Conservation (phyloP, 169 alveolate genomes). For the Plasmodium inui region DNA sequence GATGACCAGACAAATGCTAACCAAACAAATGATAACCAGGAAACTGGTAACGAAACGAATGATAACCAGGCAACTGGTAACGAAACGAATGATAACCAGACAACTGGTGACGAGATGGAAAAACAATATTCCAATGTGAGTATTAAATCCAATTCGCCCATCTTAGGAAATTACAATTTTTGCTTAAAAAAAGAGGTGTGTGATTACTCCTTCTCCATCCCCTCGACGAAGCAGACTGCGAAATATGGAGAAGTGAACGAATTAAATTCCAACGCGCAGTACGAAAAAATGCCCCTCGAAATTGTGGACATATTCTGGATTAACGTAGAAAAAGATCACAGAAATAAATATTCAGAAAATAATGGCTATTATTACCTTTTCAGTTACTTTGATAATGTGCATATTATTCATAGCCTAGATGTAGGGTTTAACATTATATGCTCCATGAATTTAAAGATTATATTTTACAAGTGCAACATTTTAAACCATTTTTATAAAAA, state of each 20-base stretch:
- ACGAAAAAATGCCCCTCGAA: constrained; percentile 24
- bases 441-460: constrained; percentile 44
- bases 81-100: background rate
- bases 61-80: background rate
- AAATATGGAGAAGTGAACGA: background rate
- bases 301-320: constrained; percentile 62
- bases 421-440: constrained; percentile 34
- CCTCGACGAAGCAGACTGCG: background rate
- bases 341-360: constrained; percentile 7
- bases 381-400: constrained; percentile 14
- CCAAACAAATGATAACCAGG: background rate
- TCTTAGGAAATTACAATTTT: background rate
- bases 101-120: background rate
- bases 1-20: background rate
- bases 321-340: constrained; percentile 33
- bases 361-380: background rate
- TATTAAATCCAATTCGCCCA: background rate
- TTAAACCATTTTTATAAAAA: constrained; percentile 52
- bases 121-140: background rate
- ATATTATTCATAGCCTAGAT: constrained; percentile 57
- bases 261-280: background rate
- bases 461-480: constrained; percentile 61
- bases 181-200: background rate
- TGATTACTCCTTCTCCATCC: background rate
- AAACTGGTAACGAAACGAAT: background rate